Percentiles rank a stretch among this genome's conserved stretches.
Conservation (phyloP, 257 asterid genomes). For the Penstemon newberryi region DNA sequence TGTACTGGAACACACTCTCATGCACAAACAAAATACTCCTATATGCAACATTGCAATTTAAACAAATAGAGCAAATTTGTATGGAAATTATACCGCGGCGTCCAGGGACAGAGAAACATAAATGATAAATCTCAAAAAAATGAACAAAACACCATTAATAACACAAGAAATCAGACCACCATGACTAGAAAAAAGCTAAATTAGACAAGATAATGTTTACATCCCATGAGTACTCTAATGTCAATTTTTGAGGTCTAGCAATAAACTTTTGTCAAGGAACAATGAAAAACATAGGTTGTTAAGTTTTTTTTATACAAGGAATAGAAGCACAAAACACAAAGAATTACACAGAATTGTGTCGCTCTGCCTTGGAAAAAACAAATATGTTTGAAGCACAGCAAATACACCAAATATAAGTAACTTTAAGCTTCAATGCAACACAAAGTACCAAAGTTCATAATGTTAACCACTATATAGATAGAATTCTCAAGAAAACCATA, state of each 20-base stretch:
- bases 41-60: neutral
- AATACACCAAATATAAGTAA: neutral
- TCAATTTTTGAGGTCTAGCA: neutral
- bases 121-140: neutral
- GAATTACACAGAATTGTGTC: neutral
- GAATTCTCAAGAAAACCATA: neutral
- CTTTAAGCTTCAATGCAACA: neutral
- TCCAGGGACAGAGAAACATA: neutral
- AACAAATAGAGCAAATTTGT: no score
- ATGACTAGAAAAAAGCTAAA: neutral
- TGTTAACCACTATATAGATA: neutral
- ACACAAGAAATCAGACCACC: neutral
- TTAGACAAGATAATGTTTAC: neutral
- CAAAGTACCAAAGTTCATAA: neutral
- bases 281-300: neutral
- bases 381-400: neutral
- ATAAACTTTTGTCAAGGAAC: neutral
- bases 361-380: neutral
- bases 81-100: neutral
- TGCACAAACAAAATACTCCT: neutral
- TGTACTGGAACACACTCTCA: neutral
- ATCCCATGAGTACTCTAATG: neutral
- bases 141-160: neutral
- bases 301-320: neutral
- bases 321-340: neutral